A percentile compares a stretch with the other conserved stretches of the same genome.
These are phyloP conservation scores for Tuber indicum DNA, from an alignment of 495 filamentous ascomycete genomes.

Conservation along the genomic window DNA sequence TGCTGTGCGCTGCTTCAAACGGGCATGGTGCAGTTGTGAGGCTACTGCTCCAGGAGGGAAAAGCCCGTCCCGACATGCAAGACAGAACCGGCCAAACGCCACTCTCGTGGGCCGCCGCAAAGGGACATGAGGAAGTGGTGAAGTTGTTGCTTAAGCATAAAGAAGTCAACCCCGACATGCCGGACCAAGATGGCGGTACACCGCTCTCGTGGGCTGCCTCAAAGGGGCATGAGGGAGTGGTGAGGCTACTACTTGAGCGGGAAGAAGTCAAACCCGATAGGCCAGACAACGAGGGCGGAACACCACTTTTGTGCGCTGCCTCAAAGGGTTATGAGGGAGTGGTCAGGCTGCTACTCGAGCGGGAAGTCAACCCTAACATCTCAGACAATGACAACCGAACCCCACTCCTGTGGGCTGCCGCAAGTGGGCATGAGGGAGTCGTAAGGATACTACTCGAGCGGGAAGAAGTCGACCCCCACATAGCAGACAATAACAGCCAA, in stretches of 20 bases:
- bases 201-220: too few relatives aligned
- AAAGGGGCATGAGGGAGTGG: too few relatives aligned
- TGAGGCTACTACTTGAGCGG: not conserved
- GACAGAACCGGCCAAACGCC: too few relatives aligned
- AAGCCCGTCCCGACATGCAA: too few relatives aligned
- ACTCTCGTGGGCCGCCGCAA: too few relatives aligned
- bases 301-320: constrained; percentile 41
- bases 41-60: too few relatives aligned
- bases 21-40: too few relatives aligned
- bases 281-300: constrained; percentile 12
- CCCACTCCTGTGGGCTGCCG: constrained; percentile 32
- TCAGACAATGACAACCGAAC: not conserved
- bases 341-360: constrained; percentile 33
- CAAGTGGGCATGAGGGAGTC: constrained; percentile 32
- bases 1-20: too few relatives aligned
- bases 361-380: constrained; percentile 5
- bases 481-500: constrained; percentile 29
- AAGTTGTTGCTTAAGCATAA: too few relatives aligned
- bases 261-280: not conserved
- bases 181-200: too few relatives aligned
- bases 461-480: constrained; percentile 20
- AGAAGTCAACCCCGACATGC: too few relatives aligned
- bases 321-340: constrained; percentile 33
- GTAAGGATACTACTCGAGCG: constrained; percentile 35
- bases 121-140: too few relatives aligned